Base-by-base conservation (phyloP, 202 grass and related monocot genomes). In the Schoenoplectus triqueter region DNA sequence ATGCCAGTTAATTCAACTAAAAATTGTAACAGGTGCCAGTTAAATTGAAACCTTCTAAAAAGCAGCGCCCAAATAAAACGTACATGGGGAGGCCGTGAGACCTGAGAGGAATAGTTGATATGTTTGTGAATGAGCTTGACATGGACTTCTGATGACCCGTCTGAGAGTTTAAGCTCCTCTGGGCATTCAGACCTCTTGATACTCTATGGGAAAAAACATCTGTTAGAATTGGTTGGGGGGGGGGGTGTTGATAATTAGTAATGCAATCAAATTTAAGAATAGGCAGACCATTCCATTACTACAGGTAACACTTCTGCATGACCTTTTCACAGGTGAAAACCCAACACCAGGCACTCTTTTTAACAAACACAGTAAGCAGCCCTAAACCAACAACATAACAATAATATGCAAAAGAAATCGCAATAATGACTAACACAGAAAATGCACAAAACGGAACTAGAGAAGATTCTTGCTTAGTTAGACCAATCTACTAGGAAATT, bases 181-280 rank as follows among this genome's bases (percentile, higher is more conserved):
- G 93, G 93, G 80, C 96, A 99, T 80, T 92, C 93, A 86, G 90
- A 92, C 81, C 90, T 92, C 86, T 80, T 91, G 72, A 99, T 92
- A 89, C 96, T 99, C 96, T 98, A 78, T 50, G 47, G 17, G 51
- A 41, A 55, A 81, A 20, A 62, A 7, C 10, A 21, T n/a, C 1
- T 45, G 5, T 61, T 61, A 61, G 54, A 62, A 7, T 48, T 2
- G 10, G n/a, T 7, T n/a, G 47, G 54, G 46, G 61, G 61, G 69
- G 3, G 20, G 42, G 21, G 52, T 45, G 66, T 76, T 11, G 17
- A 50, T 4, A 52, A 73, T 68, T 68, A 15, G 31, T 42, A 3
- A 42, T 6, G 40, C 31, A 8, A 68, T 68, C 5, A 2, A 68
- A 68, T 2, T 68, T 42, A 8, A 42, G 1, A 13, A 68, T 8